Conservation (phyloP, 1,139 yeast species). For the Kodamaea sp. region DNA sequence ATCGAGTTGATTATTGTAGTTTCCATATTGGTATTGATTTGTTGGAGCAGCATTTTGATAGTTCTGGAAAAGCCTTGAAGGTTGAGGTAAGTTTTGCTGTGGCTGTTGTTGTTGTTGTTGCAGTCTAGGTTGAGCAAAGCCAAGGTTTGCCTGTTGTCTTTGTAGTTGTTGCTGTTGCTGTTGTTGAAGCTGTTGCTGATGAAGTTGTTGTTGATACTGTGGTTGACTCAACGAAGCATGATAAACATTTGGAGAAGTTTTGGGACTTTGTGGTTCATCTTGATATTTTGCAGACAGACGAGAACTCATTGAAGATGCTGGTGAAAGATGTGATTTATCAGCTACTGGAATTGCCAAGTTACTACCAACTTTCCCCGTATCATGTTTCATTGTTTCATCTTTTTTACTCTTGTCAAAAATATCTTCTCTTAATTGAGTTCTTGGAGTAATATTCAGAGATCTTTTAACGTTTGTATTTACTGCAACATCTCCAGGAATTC, state of each 20-base stretch:
- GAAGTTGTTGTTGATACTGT: conserved; percentile 10
- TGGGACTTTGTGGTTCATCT: conserved; percentile 45
- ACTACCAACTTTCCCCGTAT: conserved; percentile 1
- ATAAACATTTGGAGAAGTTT: conserved; percentile 33
- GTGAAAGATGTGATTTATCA: conserved; percentile 20
- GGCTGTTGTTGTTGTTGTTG: conserved; percentile 10
- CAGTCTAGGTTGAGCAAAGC: conserved; percentile 4
- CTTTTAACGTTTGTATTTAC: conserved; percentile 5
- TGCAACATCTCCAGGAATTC: conserved; percentile 13
- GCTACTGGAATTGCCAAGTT: conserved; percentile 12
- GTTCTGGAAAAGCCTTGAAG: conserved; percentile 13
- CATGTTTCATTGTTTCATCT: conserved; percentile 4
- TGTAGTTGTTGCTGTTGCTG: conserved; percentile 11
- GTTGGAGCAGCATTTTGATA: conserved; percentile 11
- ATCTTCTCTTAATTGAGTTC: conserved; percentile 37
- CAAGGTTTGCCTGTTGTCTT: conserved; percentile 5
- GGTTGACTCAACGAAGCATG: conserved; percentile 13
- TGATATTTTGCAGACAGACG: conserved; percentile 27
- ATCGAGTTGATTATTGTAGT: conserved; percentile 8
- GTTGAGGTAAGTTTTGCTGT: conserved; percentile 12
- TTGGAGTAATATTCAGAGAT: background rate
- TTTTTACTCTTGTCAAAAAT: conserved; percentile 31
- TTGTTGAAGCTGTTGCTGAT: conserved; percentile 11
- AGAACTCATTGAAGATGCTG: conserved; percentile 37
- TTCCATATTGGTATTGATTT: conserved; percentile 13